Conservation (phyloP, 163 green algal genomes). For the Trebouxia gelatinosa region DNA sequence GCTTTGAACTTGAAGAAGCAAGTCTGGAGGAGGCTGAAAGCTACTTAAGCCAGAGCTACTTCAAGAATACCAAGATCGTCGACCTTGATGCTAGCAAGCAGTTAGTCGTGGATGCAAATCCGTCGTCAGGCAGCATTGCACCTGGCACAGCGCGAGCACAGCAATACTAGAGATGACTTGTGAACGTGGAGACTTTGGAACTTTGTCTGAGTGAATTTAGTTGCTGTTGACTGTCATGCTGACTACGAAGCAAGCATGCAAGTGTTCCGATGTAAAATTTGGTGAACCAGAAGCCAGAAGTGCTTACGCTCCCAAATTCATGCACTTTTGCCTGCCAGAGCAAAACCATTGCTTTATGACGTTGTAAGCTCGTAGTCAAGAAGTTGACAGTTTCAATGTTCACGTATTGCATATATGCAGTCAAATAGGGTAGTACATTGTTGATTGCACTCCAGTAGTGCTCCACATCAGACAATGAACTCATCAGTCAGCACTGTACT, state of each 20-base stretch:
- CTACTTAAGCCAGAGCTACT: constrained; percentile 34
- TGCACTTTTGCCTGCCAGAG: background rate
- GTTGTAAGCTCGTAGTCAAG: too few relatives aligned
- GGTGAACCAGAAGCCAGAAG: too few relatives aligned
- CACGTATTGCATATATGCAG: background rate
- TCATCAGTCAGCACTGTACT: background rate
- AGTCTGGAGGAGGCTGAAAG: constrained; percentile 40
- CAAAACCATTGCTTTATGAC: background rate
- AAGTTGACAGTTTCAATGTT: too few relatives aligned
- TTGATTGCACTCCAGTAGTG: background rate
- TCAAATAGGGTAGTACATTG: background rate
- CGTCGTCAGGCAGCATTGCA: background rate
- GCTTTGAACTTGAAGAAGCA: constrained; percentile 38
- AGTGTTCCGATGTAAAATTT: too few relatives aligned
- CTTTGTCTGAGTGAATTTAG: too few relatives aligned
- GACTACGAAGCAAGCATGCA: background rate
- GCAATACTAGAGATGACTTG: background rate
- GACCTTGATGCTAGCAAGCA: background rate
- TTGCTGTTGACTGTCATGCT: background rate
- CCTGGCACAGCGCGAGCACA: background rate
- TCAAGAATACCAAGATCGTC: constrained; percentile 31
- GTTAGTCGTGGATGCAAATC: background rate
- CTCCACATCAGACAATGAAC: background rate
- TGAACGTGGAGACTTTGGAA: background rate
- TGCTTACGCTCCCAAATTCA: background rate